Evolutionary conservation across 306 rosid species (phyloP).

Genomic region (Lathyrus aphaca): DNA sequence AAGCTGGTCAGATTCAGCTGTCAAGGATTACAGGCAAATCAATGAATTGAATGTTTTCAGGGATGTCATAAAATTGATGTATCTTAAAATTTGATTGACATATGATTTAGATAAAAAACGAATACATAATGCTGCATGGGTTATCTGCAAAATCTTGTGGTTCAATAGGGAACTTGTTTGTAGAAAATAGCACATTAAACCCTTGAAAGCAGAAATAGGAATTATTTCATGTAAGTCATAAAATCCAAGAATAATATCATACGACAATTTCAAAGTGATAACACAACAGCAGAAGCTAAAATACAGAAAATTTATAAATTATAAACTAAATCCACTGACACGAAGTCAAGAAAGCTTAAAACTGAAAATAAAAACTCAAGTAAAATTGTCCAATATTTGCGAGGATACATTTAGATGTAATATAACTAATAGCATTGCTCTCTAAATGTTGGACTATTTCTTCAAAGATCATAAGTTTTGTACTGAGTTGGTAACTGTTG

Average conservation of each 20-base stretch:
- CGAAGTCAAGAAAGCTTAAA: constrained; percentile 7
- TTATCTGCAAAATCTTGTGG: neutral
- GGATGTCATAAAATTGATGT: constrained; percentile 6
- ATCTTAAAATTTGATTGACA: constrained; percentile 3
- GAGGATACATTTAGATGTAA: constrained; percentile 20
- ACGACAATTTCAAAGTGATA: neutral
- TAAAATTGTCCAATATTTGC: neutral
- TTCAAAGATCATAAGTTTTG: neutral
- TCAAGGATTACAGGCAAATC: constrained; percentile 18
- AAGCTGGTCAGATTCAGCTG: constrained; percentile 15
- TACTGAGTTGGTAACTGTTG: no score
- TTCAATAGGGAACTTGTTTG: neutral
- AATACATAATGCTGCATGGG: neutral
- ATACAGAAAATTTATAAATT: constrained; percentile 3
- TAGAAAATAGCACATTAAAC: neutral
- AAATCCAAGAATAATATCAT: neutral
- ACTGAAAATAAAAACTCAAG: constrained; percentile 2
- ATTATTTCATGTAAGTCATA: neutral
- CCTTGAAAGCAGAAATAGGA: neutral
- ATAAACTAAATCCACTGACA: neutral
- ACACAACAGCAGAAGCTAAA: neutral
- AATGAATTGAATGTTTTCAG: constrained; percentile 15
- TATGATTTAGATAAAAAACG: constrained; percentile 14
- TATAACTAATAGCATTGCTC: neutral
- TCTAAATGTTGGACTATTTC: constrained; percentile 16